Base-by-base conservation (phyloP, 352 stramenopile genomes). In the Phytophthora tubulina region DNA sequence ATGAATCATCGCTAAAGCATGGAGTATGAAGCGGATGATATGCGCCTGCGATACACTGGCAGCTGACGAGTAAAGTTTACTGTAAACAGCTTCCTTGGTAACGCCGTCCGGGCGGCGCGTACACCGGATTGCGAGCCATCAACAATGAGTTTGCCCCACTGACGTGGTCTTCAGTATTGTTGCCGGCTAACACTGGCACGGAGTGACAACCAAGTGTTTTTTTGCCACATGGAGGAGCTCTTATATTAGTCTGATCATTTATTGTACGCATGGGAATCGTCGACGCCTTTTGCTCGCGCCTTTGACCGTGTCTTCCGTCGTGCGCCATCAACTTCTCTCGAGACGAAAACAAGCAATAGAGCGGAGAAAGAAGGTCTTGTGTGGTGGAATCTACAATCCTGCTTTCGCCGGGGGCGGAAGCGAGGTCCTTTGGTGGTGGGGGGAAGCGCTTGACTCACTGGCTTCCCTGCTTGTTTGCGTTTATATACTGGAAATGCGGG, bases 211-310 rank as follows among this genome's bases (percentile, higher is more conserved):
- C 6, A 33, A 35, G 13, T 27, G 21, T 27, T 27, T 15, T 44
- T 36, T 38, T 59, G 38, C 21, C 32, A 59, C 27, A 51, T 67
- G 30, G 61, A 63, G 42, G 51, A 67, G 55, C 69, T 72, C 63
- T 72, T 76, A 76, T 76, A 76, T 76, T 72, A 76, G 41, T 67
- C 42, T 41, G 51, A 67, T 72, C 62, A 76, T 52, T 75, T 76
- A 76, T 72, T 72, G 63, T 76, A 76, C 69, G 69, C 63, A 72
- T 75, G 68, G 52, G 54, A 63, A 57, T 60, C 64, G 41, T 72
- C 17, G 49, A 56, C 63, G 55, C 31, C 52, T 36, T 7, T 49
- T 39, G 48, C 33, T 7, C 21, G 15, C 42, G 58, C 30, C 32
- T 39, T 44, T 35, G 51, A 59, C 53, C 62, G 36, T 38, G 49